These are phyloP conservation scores for Phialocephala subalpina DNA, from an alignment of 2,329 filamentous ascomycete species.

Conservation along the genomic window DNA sequence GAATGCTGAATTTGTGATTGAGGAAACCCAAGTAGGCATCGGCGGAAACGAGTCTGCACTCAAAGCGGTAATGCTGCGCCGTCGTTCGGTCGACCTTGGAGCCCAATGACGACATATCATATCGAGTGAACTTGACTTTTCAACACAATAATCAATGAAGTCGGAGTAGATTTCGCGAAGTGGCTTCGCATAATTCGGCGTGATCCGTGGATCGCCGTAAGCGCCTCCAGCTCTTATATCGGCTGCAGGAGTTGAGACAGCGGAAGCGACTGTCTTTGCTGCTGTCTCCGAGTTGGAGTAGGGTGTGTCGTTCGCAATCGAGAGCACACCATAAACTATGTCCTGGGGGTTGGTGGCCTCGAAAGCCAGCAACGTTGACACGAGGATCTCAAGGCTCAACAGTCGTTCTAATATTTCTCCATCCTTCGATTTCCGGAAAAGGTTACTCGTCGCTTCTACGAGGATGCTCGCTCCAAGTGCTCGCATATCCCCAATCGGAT, in stretches of 20 bases:
- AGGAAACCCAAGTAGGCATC: conserved; percentile 31
- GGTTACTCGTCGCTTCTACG: conserved; percentile 23
- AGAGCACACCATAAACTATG: conserved; percentile 32
- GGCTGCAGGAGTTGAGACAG: neutral
- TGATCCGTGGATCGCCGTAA: conserved; percentile 23
- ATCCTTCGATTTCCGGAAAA: conserved; percentile 29
- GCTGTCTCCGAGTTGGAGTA: neutral
- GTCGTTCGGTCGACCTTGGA: conserved; percentile 20
- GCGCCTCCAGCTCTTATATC: neutral
- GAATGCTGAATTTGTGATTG: conserved; percentile 28
- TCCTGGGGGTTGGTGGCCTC: conserved; percentile 32
- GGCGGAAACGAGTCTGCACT: neutral
- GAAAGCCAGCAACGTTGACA: conserved; percentile 30
- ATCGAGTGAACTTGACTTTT: conserved; percentile 33
- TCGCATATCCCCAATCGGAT: conserved; percentile 14
- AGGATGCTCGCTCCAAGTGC: conserved; percentile 30
- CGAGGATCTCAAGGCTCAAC: conserved; percentile 27
- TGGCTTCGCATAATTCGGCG: conserved; percentile 31
- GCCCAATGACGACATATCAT: conserved; percentile 36
- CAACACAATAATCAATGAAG: conserved; percentile 38
- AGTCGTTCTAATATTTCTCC: conserved; percentile 25
- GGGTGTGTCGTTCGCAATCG: conserved; percentile 31
- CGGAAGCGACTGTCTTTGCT: neutral
- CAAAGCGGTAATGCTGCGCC: neutral
- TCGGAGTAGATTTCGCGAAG: conserved; percentile 33